Conservation (phyloP, 2,329 filamentous ascomycete genomes). For the Beauveria asiatica region DNA sequence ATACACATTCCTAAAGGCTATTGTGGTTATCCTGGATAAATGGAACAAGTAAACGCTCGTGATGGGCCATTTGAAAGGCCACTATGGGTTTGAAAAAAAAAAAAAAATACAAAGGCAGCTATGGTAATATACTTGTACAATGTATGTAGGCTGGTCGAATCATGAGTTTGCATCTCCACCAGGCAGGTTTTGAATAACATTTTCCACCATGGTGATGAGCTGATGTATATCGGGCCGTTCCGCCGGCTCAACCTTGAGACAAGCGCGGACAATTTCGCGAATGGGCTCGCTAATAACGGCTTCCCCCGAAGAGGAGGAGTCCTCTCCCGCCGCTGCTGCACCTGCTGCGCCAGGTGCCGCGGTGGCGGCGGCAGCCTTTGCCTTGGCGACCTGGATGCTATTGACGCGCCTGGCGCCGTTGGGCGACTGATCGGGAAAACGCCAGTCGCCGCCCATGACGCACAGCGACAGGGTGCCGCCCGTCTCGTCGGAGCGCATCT, state of each 20-base stretch:
- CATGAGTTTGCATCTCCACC: slow-evolving; percentile 32
- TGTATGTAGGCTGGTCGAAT: background rate
- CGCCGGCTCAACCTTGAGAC: slow-evolving; percentile 75
- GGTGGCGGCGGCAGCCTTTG: slow-evolving; percentile 16
- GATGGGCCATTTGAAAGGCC: background rate
- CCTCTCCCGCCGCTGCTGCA: slow-evolving; percentile 20
- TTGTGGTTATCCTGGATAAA: background rate
- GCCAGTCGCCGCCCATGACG: slow-evolving; percentile 88
- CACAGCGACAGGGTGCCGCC: slow-evolving; percentile 89
- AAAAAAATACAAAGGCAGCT: background rate
- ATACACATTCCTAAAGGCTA: background rate
- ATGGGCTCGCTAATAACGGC: slow-evolving; percentile 69
- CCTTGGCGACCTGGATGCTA: slow-evolving; percentile 23
- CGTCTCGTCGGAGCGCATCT: slow-evolving; percentile 91
- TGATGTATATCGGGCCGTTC: slow-evolving; percentile 84
- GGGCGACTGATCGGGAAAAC: slow-evolving; percentile 82
- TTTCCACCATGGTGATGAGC: slow-evolving; percentile 70
- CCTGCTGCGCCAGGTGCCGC: slow-evolving; percentile 19
- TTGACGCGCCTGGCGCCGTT: slow-evolving; percentile 42
- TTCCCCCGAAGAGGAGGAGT: slow-evolving; percentile 8
- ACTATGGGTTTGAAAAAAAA: background rate
- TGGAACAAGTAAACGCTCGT: background rate
- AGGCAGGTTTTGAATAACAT: slow-evolving; percentile 58
- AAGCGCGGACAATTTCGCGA: slow-evolving; percentile 79
- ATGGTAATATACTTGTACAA: background rate